Evolutionary conservation across 2,329 filamentous ascomycete species (phyloP), one percentile per base, ranked within the genome.

Genomic region (Apiospora marii): DNA sequence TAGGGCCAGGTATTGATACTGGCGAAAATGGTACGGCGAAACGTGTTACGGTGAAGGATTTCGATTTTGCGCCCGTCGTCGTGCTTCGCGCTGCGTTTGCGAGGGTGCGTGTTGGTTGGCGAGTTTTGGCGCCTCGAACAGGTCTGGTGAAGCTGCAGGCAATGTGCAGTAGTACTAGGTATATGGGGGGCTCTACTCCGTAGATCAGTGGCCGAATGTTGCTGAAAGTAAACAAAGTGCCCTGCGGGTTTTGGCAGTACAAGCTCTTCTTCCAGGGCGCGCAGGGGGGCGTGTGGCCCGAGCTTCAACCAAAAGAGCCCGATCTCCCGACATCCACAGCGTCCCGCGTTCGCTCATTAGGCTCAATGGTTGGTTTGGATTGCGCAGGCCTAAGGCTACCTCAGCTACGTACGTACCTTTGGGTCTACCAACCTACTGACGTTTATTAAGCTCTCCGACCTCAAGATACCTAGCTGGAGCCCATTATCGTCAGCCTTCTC

Each of bases 181-280:
- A 61, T 61, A n/a, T n/a, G n/a, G 53, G 53, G 30, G 30, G 41
- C 58, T n/a, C 19, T 30, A n/a, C n/a, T n/a, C n/a, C n/a, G n/a
- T n/a, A 41, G 19, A 34, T 74, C 75, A 77, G 72, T 76, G 76
- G 75, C 72, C 72, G 67, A 68, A 16, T 34, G 67, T 46, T 69
- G 51, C 37, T 73, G 75, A 75, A 81, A 79, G 81, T 85, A 85
- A 85, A 85, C 83, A 85, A 84, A 82, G 75, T 76, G 75, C 71
- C 70, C 46, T 34, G 30, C 61, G 41, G 61, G 64, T 61, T 70
- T 70, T 72, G 70, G 71, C 48, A 68, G 68, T 49, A 27, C 49
- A 49, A 27, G 51, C 30, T 49, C 51, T 49, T 49, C 51, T 49
- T n/a, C 44, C 44, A 27, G 14, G 19, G 46, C n/a, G 51, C 76